Evolutionary conservation across 2,329 filamentous ascomycete species (phyloP).

Genomic region (Talaromyces sp.): DNA sequence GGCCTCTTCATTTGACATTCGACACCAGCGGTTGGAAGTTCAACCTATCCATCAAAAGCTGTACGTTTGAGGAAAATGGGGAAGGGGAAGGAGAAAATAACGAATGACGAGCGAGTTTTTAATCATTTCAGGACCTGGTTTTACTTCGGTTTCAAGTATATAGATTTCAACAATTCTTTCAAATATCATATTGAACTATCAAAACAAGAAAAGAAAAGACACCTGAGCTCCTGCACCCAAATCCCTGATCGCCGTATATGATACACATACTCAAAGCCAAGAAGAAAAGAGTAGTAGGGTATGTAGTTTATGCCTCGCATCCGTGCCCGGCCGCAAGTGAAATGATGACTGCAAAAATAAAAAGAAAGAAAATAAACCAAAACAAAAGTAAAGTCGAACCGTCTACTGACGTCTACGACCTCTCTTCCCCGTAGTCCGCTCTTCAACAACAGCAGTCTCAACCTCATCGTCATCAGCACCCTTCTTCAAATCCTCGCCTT

Average conservation of each 20-base stretch:
- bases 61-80: not conserved
- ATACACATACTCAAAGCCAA: not conserved
- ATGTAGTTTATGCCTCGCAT: slow-evolving; percentile 3
- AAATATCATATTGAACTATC: not conserved
- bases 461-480: slow-evolving; percentile 60
- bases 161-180: slow-evolving; percentile 1
- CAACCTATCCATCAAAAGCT: not conserved
- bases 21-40: not conserved
- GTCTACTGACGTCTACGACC: slow-evolving; percentile 30
- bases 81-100: not conserved
- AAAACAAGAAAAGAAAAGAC: not conserved
- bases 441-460: slow-evolving; percentile 44
- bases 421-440: slow-evolving; percentile 38
- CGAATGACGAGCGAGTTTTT: not conserved
- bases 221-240: not conserved
- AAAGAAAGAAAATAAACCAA: no score
- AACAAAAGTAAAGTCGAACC: not conserved
- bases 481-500: slow-evolving; percentile 56
- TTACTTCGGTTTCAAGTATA: not conserved
- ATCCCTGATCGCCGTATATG: slow-evolving; percentile 2
- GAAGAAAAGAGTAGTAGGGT: slow-evolving; percentile 1
- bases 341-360: not conserved
- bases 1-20: not conserved
- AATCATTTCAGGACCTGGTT: not conserved
- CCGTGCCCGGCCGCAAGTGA: not conserved